phyloP scores from a whole-genome alignment of 192 early-diverging fungal species.

The Umbelopsis sp. region DNA sequence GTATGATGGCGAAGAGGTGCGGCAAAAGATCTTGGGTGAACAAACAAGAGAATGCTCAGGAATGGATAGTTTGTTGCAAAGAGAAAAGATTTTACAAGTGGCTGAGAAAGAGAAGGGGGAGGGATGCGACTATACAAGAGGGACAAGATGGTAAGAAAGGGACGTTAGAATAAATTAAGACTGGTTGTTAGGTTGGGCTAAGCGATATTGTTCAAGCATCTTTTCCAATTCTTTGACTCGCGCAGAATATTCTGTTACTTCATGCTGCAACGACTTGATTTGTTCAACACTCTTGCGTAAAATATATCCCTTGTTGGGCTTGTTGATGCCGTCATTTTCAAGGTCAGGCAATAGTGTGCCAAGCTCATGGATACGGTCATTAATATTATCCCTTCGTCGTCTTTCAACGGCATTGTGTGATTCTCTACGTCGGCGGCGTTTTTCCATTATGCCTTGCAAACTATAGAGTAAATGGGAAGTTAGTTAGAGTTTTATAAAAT shows the following conservation, averaged over 20 bases:
- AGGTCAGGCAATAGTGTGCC: conserved; percentile 81
- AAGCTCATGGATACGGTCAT: conserved; percentile 96
- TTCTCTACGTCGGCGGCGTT: conserved; percentile 89
- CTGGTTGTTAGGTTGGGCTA: background rate
- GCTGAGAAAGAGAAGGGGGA: background rate
- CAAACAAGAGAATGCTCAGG: background rate
- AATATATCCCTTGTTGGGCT: conserved; percentile 97
- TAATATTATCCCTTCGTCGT: conserved; percentile 95
- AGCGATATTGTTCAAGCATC: conserved; percentile 30
- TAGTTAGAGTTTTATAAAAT: too few relatives aligned
- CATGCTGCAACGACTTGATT: conserved; percentile 53
- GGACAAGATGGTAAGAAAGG: background rate
- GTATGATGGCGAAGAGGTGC: background rate
- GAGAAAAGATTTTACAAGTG: conserved; percentile 9
- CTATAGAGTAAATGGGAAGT: too few relatives aligned
- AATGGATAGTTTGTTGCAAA: background rate
- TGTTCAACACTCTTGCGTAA: conserved; percentile 93
- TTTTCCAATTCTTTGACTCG: conserved; percentile 36
- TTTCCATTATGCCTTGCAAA: conserved; percentile 64
- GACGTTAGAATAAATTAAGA: background rate
- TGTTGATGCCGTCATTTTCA: conserved; percentile 61
- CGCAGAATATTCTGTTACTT: conserved; percentile 27
- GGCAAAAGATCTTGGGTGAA: background rate
- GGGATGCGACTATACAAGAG: conserved; percentile 11
- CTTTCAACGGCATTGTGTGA: conserved; percentile 98